A percentile compares a stretch with the other conserved stretches of the same genome.
phyloP scores from a whole-genome alignment of 257 asterid genomes.

The Paulownia fortunei region DNA sequence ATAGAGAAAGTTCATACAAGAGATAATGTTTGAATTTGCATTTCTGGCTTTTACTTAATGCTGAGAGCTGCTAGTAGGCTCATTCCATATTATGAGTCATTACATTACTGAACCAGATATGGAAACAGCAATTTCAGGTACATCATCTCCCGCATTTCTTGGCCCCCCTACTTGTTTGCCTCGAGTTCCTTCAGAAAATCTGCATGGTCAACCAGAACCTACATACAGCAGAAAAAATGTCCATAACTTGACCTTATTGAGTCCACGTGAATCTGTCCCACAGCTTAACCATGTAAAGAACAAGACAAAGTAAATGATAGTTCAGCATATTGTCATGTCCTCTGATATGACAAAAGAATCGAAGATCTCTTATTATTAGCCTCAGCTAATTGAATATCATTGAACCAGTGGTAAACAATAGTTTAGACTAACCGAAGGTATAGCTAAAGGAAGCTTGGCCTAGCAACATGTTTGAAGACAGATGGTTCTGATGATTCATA shows the following conservation, averaged over 20 bases:
- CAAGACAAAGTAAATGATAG: not conserved
- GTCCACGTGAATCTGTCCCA: not conserved
- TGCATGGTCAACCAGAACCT: constrained; percentile 92
- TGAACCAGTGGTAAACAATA: too few relatives aligned
- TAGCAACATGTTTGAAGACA: not conserved
- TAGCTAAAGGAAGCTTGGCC: not conserved
- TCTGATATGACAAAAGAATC: not conserved
- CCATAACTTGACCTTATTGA: not conserved
- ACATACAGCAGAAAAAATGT: constrained; percentile 16
- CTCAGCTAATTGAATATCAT: too few relatives aligned
- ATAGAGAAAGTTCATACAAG: not conserved
- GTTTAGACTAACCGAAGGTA: not conserved
- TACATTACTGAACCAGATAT: constrained; percentile 30
- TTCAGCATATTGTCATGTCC: not conserved
- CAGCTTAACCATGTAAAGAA: not conserved
- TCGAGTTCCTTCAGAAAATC: constrained; percentile 91
- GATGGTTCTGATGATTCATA: not conserved
- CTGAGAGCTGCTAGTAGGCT: not conserved
- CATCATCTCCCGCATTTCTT: constrained; percentile 28
- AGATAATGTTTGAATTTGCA: not conserved
- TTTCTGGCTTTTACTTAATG: not conserved
- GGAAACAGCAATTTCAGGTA: not conserved
- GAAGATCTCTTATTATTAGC: too few relatives aligned
- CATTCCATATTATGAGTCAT: not conserved
- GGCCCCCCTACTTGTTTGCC: constrained; percentile 36